These are phyloP conservation scores for Glebionis coronaria DNA, from an alignment of 129 eudicot genomes.

Conservation along the genomic window DNA sequence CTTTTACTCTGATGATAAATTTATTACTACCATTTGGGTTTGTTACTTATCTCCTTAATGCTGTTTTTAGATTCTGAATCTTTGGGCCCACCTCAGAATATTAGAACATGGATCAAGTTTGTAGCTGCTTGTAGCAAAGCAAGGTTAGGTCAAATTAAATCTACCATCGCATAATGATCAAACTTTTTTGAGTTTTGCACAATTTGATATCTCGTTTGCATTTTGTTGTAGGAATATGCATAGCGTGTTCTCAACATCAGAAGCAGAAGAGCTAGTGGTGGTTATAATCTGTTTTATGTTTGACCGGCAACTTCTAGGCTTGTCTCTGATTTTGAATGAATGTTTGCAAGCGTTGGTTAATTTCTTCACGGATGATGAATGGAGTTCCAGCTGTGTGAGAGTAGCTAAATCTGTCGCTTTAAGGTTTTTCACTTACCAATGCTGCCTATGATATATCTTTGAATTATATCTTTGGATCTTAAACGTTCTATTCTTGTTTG, in stretches of 20 bases:
- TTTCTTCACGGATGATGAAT: constrained; percentile 64
- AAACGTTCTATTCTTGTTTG: neutral
- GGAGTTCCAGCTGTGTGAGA: constrained; percentile 59
- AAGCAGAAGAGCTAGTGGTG: constrained; percentile 62
- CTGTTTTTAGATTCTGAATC: constrained; percentile 39
- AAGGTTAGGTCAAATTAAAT: constrained; percentile 48
- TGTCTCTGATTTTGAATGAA: constrained; percentile 48
- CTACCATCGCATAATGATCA: neutral
- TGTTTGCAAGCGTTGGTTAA: constrained; percentile 50
- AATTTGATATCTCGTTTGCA: neutral
- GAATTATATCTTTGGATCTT: neutral
- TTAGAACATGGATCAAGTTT: constrained; percentile 76
- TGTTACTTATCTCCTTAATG: constrained; percentile 17
- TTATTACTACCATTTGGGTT: neutral
- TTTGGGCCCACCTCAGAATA: constrained; percentile 66
- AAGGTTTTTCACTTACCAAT: constrained; percentile 45
- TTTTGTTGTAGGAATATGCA: constrained; percentile 46
- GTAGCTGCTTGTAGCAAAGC: constrained; percentile 51
- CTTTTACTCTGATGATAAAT: neutral
- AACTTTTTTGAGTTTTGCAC: neutral
- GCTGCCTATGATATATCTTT: neutral
- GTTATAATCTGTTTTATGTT: too few relatives aligned
- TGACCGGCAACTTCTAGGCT: constrained; percentile 56
- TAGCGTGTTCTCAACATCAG: constrained; percentile 47
- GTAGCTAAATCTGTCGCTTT: too few relatives aligned